Conservation (phyloP, 495 filamentous ascomycete species). For the Diplogelasinospora grovesii region DNA sequence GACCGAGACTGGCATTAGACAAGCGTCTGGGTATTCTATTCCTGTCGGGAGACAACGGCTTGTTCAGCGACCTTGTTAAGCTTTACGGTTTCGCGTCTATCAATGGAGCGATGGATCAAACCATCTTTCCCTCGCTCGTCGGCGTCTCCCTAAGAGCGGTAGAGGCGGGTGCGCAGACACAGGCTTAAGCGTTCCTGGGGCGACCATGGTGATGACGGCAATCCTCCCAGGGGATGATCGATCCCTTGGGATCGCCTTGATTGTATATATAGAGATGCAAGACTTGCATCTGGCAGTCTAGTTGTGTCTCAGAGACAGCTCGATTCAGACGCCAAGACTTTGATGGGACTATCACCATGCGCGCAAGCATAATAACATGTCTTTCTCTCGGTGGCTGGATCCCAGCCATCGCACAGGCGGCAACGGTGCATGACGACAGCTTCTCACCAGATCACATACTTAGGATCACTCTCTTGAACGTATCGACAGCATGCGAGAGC, state of each 20-base stretch:
- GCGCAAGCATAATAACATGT: background rate
- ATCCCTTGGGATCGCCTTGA: too few species aligned
- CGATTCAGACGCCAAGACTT: too few species aligned
- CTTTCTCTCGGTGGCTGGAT: background rate
- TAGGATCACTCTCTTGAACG: conserved; percentile 32
- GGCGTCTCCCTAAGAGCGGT: background rate
- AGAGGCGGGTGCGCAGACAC: background rate
- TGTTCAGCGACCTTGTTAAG: background rate
- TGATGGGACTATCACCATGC: background rate
- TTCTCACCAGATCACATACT: conserved; percentile 48
- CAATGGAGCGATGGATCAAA: background rate
- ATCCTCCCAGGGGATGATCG: background rate
- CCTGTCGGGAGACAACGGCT: background rate
- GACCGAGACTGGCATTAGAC: background rate
- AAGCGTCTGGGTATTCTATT: background rate
- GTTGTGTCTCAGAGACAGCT: background rate
- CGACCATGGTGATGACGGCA: background rate
- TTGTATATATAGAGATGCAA: conserved; percentile 1
- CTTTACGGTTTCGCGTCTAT: background rate
- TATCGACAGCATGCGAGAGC: conserved; percentile 37
- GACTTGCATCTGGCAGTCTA: background rate
- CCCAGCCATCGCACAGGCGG: background rate
- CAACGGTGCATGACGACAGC: conserved; percentile 26
- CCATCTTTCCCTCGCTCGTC: background rate
- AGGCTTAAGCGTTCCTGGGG: too few species aligned